Evolutionary conservation across 164 flowering plant species (phyloP), one percentile per base, ranked within the genome.

Genomic region (Vitis cinerea): DNA sequence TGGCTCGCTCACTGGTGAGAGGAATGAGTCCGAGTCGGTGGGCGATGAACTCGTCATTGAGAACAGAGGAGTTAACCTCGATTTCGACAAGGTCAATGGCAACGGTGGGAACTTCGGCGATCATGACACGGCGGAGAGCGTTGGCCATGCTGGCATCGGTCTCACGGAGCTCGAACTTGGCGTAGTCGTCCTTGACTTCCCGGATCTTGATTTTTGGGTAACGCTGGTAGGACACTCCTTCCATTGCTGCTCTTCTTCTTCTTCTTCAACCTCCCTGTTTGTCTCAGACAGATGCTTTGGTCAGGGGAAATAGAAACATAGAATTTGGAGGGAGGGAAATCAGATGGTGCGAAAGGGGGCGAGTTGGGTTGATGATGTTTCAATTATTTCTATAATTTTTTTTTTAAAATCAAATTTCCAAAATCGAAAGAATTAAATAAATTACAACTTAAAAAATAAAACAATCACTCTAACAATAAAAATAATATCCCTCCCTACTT

Each of bases 21-120:
- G 99, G 98, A 55, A 96, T 86, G 72, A 96, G 91, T n/a, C 99
- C 99, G 60, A 96, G 90, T 3, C 98, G 89, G 70, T 96, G 98
- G 30, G 98, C 94, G 44, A 95, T 79, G 85, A 96, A 93, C 88
- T 96, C 99, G 83, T 93, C 99, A 86, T 87, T 88, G 55, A 96
- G 92, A 37, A 96, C 99, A 13, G 98, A 82, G 16, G 99, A 93
- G 81, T 96, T 96, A 7, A 84, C 88, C 80, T 96, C 99, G 80
- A 96, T 93, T 68, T 96, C 99, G 49, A 96, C 99, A 3, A 93
- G 84, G 80, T 96, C 98, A 58, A 96, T 90, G 54, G 98, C 98
- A 49, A 96, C 74, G 3, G 98, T 96, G 9, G 99, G 99, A 0
- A 96, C 99, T 72, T 96, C 99, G 19, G 97, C 85, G 12, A 95